Percentiles rank a stretch among this genome's conserved stretches.
Evolutionary conservation across 176 grass and related monocot genomes (phyloP).

Genomic region (Carex cristatella): DNA sequence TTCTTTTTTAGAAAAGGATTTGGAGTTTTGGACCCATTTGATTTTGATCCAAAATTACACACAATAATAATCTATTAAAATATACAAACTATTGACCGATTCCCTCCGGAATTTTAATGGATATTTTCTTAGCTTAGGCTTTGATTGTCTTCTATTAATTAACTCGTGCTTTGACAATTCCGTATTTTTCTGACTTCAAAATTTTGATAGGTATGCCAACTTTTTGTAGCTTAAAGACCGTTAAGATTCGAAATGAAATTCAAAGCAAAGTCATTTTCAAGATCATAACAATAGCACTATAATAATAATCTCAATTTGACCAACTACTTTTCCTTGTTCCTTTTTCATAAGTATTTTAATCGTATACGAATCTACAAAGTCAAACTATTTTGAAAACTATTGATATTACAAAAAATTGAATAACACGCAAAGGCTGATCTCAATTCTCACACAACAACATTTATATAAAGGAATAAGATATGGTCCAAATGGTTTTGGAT

Average conservation of each 20-base stretch:
- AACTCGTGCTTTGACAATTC: slow-evolving; percentile 10
- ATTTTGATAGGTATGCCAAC: neutral
- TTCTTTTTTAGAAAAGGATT: too few relatives aligned
- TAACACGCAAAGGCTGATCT: neutral
- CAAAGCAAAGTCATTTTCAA: slow-evolving; percentile 13
- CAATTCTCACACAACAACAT: too few relatives aligned
- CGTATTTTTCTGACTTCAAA: neutral
- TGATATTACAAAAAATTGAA: neutral
- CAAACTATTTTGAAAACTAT: neutral
- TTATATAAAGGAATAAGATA: too few relatives aligned
- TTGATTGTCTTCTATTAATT: neutral
- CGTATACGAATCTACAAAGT: slow-evolving; percentile 2
- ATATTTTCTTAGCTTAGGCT: neutral
- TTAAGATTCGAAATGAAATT: neutral
- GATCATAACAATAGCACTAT: neutral
- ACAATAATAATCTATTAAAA: neutral
- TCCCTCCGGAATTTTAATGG: neutral
- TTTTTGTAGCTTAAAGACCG: neutral
- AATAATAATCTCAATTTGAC: neutral
- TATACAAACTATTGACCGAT: neutral
- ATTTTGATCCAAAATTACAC: neutral
- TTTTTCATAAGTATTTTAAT: neutral
- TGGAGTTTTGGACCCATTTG: neutral
- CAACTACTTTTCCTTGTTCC: neutral
- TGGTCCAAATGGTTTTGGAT: too few relatives aligned